Conservation (phyloP, 495 filamentous ascomycete species). For the Astrothelium subdiscretum region DNA sequence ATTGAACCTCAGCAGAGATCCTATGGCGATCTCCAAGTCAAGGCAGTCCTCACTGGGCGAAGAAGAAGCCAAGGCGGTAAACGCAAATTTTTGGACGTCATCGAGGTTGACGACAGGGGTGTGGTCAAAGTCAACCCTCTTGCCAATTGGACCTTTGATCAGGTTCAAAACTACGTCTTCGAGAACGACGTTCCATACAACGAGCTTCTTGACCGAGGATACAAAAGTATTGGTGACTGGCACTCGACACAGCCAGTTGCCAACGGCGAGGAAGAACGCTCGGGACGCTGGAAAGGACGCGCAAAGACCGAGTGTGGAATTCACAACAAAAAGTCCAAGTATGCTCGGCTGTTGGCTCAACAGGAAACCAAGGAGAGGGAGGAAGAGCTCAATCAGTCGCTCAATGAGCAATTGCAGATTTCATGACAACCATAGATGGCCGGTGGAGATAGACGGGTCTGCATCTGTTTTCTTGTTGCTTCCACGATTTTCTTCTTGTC, state of each 20-base stretch:
- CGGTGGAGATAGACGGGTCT: neutral
- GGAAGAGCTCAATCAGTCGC: conserved; percentile 35
- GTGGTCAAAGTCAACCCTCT: conserved; percentile 98
- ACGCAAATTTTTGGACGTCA: conserved; percentile 73
- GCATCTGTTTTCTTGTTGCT: neutral
- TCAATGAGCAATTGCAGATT: conserved; percentile 18
- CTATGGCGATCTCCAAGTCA: conserved; percentile 77
- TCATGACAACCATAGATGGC: conserved; percentile 3
- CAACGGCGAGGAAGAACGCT: conserved; percentile 90
- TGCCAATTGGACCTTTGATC: conserved; percentile 85
- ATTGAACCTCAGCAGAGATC: conserved; percentile 92
- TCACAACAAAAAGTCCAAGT: conserved; percentile 89
- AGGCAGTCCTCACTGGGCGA: conserved; percentile 89
- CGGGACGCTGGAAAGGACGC: conserved; percentile 92
- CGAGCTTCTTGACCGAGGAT: conserved; percentile 73
- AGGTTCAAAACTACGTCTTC: conserved; percentile 78
- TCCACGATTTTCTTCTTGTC: too few species aligned
- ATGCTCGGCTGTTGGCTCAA: conserved; percentile 69
- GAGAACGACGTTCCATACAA: conserved; percentile 90
- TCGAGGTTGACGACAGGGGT: conserved; percentile 86
- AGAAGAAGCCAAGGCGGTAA: conserved; percentile 87
- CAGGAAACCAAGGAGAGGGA: conserved; percentile 63
- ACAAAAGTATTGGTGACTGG: conserved; percentile 97
- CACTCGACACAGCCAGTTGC: conserved; percentile 84
- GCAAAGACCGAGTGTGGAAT: conserved; percentile 96